Percentiles rank a stretch among this genome's conserved stretches.
These are phyloP conservation scores for Lasiosphaeria hispida DNA, from an alignment of 495 filamentous ascomycete species.

Conservation along the genomic window DNA sequence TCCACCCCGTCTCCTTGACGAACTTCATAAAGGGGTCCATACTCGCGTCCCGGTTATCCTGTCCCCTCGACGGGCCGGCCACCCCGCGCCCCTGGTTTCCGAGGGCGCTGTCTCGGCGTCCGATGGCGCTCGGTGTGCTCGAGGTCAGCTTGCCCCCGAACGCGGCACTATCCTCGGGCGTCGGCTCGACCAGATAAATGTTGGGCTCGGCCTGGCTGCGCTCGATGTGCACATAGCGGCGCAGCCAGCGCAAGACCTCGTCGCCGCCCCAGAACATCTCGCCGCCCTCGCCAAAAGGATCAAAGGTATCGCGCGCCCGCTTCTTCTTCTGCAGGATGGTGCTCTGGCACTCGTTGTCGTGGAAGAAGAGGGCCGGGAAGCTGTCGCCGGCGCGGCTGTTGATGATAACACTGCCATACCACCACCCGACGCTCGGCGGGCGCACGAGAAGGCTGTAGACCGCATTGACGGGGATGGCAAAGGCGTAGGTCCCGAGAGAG, in stretches of 20 bases:
- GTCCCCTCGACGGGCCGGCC: constrained; percentile 20
- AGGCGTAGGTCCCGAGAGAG: constrained; percentile 82
- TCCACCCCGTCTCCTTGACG: constrained; percentile 94
- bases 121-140: constrained; percentile 39
- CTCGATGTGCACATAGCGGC: constrained; percentile 77
- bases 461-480: constrained; percentile 84
- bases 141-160: constrained; percentile 65
- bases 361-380: constrained; percentile 95
- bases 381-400: constrained; percentile 86
- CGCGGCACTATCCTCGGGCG: constrained; percentile 72
- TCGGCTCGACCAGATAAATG: constrained; percentile 88
- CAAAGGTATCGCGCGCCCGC: constrained; percentile 75
- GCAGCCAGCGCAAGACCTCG: constrained; percentile 89
- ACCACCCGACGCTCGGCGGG: constrained; percentile 94
- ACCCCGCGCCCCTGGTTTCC: constrained; percentile 31
- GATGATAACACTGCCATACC: constrained; percentile 93
- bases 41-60: constrained; percentile 55
- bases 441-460: constrained; percentile 88
- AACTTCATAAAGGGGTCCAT: constrained; percentile 97
- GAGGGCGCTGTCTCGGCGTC: constrained; percentile 36
- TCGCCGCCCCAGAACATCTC: constrained; percentile 97
- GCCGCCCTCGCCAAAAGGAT: constrained; percentile 82
- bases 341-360: constrained; percentile 92
- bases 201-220: constrained; percentile 79
- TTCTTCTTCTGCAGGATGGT: constrained; percentile 93